These are phyloP conservation scores for Euphrasia confusa DNA, from an alignment of 257 asterid genomes.

Conservation along the genomic window DNA sequence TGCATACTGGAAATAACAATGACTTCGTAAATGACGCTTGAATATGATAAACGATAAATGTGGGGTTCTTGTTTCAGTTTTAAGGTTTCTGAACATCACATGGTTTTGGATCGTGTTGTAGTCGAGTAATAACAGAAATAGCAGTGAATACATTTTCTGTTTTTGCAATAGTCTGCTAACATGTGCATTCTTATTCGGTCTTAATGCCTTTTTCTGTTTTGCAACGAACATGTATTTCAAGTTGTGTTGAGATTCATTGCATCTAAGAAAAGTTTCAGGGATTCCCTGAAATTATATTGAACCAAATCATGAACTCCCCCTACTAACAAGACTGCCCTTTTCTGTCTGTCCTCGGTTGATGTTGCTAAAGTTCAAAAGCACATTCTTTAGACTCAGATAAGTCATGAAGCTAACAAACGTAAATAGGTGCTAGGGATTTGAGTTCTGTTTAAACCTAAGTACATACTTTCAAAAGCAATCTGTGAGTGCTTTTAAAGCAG, in stretches of 20 bases:
- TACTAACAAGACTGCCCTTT: neutral
- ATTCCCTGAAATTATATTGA: neutral
- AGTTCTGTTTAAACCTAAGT: neutral
- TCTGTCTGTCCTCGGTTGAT: neutral
- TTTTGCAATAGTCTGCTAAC: neutral
- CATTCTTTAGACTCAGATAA: neutral
- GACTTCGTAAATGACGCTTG: slow-evolving; percentile 7
- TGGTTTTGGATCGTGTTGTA: slow-evolving; percentile 3
- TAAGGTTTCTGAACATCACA: slow-evolving; percentile 8
- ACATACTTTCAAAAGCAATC: too few species aligned
- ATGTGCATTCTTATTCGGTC: slow-evolving; percentile 11
- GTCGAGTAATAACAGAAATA: slow-evolving; percentile 4
- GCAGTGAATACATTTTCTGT: neutral
- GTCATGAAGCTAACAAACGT: neutral
- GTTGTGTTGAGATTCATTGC: neutral
- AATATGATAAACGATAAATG: neutral
- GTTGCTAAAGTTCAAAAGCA: neutral
- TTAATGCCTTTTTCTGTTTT: neutral
- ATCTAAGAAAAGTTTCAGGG: neutral
- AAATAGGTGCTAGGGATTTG: neutral
- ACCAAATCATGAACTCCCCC: neutral
- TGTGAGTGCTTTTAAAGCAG: neutral
- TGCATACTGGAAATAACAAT: slow-evolving; percentile 9
- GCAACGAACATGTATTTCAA: neutral
- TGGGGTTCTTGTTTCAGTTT: neutral